phyloP scores from a whole-genome alignment of 805 yeast genomes.

The Saccharomycopsis sp. region DNA sequence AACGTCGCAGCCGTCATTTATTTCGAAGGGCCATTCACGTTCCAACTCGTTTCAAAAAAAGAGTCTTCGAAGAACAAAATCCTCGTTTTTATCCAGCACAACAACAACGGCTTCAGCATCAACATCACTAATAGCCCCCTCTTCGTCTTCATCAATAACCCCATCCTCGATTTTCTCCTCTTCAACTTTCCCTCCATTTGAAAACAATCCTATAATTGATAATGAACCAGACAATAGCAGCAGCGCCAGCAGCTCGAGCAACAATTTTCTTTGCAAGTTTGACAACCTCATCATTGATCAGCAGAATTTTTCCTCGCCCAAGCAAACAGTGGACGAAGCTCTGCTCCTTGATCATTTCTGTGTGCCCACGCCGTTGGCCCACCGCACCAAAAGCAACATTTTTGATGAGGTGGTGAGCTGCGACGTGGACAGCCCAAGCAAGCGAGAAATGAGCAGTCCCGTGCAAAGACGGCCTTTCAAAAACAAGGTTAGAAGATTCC shows the following conservation, averaged over 20 bases:
- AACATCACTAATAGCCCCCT: conserved; percentile 5
- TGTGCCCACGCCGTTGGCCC: conserved; percentile 21
- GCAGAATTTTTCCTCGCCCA: neutral
- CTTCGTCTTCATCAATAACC: neutral
- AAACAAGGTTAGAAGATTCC: conserved; percentile 48
- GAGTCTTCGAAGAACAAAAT: conserved; percentile 13
- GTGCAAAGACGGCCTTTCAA: conserved; percentile 28
- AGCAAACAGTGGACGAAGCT: conserved; percentile 11
- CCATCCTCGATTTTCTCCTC: conserved; percentile 4
- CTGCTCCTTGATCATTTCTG: conserved; percentile 18
- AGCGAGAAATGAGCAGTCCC: conserved; percentile 33
- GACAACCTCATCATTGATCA: conserved; percentile 19
- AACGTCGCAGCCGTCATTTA: neutral
- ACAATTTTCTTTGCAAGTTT: conserved; percentile 19
- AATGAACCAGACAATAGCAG: conserved; percentile 9
- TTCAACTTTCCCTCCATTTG: conserved; percentile 16
- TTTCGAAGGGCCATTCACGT: conserved; percentile 5
- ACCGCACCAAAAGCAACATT: conserved; percentile 19
- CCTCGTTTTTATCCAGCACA: neutral
- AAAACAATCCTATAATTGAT: conserved; percentile 10
- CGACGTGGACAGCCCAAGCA: conserved; percentile 21
- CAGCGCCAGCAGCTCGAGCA: conserved; percentile 22
- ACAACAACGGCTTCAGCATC: conserved; percentile 5
- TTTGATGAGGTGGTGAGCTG: conserved; percentile 14
- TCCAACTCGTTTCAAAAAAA: conserved; percentile 13